Conservation (phyloP, 208 protist species). For the Leishmania turanica region DNA sequence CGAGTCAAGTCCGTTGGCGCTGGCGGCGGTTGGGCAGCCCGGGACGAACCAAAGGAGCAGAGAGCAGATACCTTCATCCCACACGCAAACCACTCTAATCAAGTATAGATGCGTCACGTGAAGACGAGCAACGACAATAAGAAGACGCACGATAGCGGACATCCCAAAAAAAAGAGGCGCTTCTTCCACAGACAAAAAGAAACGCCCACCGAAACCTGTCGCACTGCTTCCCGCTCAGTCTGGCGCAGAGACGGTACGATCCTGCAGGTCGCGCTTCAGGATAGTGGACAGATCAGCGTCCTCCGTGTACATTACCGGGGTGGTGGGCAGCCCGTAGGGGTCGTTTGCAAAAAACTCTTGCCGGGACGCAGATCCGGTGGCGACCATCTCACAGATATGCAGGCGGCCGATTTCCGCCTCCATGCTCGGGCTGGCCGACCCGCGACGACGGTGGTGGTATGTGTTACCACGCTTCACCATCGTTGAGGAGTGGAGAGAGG, state of each 20-base stretch:
- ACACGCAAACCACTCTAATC: neutral
- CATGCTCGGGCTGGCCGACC: neutral
- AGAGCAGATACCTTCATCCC: neutral
- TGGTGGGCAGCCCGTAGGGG: slow-evolving; percentile 19
- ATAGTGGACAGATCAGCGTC: slow-evolving; percentile 35
- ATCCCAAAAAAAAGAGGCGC: neutral
- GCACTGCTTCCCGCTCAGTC: slow-evolving; percentile 4
- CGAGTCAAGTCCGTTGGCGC: neutral
- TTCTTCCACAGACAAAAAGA: neutral
- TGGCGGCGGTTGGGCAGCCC: neutral
- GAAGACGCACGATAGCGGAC: neutral
- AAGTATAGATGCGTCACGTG: neutral
- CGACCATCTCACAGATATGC: neutral
- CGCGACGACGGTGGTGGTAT: neutral
- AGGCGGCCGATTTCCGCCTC: neutral
- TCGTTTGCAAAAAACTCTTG: slow-evolving; percentile 17
- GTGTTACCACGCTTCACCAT: slow-evolving; percentile 3
- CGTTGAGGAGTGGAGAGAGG: neutral
- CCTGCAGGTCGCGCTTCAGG: slow-evolving; percentile 30
- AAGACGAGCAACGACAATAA: neutral
- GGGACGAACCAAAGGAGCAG: neutral
- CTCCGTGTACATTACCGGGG: slow-evolving; percentile 24
- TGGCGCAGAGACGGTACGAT: slow-evolving; percentile 22
- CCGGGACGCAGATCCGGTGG: neutral
- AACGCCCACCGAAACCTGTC: neutral